Evolutionary conservation across 179 eudicot genomes (phyloP).

Genomic region (Spergularia azorica): DNA sequence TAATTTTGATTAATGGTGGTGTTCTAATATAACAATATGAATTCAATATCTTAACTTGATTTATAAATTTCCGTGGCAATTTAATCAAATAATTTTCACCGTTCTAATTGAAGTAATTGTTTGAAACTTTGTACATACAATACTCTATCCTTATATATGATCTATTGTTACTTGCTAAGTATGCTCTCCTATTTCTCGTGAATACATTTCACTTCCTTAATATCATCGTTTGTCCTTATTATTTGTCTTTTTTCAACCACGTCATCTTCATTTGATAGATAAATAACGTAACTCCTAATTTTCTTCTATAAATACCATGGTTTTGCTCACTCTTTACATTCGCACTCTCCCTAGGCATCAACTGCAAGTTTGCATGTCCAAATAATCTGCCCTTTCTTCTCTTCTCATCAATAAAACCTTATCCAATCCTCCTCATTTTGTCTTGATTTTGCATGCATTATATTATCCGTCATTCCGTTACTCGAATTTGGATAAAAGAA

Average conservation of each 20-base stretch:
- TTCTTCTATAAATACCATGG: conserved; percentile 19
- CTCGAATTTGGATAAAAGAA: too few species aligned
- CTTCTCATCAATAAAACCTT: neutral
- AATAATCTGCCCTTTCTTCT: neutral
- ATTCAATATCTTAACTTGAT: too few species aligned
- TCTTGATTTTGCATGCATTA: neutral
- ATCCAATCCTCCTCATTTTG: neutral
- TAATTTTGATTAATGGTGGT: too few species aligned
- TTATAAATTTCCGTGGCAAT: too few species aligned
- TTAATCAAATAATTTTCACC: too few species aligned
- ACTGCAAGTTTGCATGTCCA: neutral
- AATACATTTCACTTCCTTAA: neutral
- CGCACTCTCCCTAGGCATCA: conserved; percentile 18
- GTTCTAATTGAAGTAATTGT: too few species aligned
- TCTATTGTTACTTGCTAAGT: neutral
- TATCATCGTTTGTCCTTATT: neutral
- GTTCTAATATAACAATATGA: too few species aligned
- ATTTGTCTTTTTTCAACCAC: conserved; percentile 2
- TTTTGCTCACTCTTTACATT: conserved; percentile 18
- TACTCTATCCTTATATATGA: too few species aligned
- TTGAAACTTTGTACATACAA: too few species aligned
- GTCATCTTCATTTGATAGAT: conserved; percentile 10
- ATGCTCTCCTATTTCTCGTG: conserved; percentile 18
- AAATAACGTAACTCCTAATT: neutral
- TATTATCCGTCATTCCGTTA: too few species aligned